These are phyloP conservation scores for Wickerhamiella spandovensis DNA, from an alignment of 805 yeast genomes.

Conservation along the genomic window DNA sequence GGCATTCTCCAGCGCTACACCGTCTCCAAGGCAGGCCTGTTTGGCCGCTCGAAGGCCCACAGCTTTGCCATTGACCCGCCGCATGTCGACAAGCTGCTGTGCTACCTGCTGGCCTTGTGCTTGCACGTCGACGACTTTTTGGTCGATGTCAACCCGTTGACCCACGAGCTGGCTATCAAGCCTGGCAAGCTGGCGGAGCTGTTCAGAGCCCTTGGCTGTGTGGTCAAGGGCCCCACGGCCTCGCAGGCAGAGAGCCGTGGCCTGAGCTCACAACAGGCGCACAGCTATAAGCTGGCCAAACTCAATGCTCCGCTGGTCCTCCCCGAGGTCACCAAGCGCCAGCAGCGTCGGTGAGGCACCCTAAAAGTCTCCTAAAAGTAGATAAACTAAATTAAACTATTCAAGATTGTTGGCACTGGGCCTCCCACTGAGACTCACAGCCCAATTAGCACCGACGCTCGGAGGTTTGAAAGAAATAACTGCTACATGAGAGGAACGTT, in stretches of 20 bases:
- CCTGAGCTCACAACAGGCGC: slow-evolving; percentile 22
- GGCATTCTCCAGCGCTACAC: slow-evolving; percentile 64
- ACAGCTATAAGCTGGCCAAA: slow-evolving; percentile 63
- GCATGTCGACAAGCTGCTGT: slow-evolving; percentile 72
- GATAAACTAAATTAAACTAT: too few species aligned
- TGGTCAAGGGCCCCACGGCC: slow-evolving; percentile 49
- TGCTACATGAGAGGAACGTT: too few species aligned
- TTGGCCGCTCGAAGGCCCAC: slow-evolving; percentile 64
- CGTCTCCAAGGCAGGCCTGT: slow-evolving; percentile 41
- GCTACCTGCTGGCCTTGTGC: slow-evolving; percentile 59
- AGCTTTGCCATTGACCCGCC: slow-evolving; percentile 77
- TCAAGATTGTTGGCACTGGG: too few species aligned
- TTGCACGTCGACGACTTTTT: slow-evolving; percentile 65
- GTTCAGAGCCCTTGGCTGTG: slow-evolving; percentile 73
- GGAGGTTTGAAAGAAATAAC: too few species aligned
- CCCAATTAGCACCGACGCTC: too few species aligned
- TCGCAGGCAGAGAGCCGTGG: slow-evolving; percentile 26
- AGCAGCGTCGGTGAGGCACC: too few species aligned
- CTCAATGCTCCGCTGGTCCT: slow-evolving; percentile 79
- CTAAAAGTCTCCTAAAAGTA: not conserved
- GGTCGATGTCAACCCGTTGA: slow-evolving; percentile 67
- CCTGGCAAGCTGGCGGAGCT: slow-evolving; percentile 57
- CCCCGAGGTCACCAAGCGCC: slow-evolving; percentile 66
- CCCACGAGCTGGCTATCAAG: slow-evolving; percentile 70
- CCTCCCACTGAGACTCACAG: too few species aligned